Base-by-base conservation (phyloP, 768 basidiomycete genomes). In the Suillus plorans region DNA sequence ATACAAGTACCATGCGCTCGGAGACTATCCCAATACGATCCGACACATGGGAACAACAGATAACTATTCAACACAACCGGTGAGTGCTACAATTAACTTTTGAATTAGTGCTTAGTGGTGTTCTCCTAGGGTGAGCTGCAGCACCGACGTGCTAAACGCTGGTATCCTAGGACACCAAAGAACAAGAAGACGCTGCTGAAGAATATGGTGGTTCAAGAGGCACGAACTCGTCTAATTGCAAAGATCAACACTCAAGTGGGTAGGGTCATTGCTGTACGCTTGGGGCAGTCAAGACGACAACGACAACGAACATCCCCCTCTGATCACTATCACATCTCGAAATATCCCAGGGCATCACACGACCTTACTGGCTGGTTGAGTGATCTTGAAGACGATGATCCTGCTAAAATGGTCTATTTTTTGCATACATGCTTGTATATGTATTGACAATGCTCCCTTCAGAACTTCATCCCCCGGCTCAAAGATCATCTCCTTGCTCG, bases 151-250 rank as follows among this genome's bases (percentile, higher is more conserved):
- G 67, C 78, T 25, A 83, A 84, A 68, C 69, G 68, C 0, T 65
- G 77, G 41, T 83, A 81, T 62, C 68, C 62, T 0, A 57, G 70
- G 1, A 80, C 80, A 0, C 79, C 78, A 65, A 81, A 80, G 63
- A 72, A 69, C 25, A 58, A 52, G 25, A 49, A 41, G 4, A 73
- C 31, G 59, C 66, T 22, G 42, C 49, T 1, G 14, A 61, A 1
- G 74, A 80, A 55, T 18, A 78, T 82, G 50, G 72, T 72, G 0
- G 39, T 63, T 14, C 69, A 67, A 13, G 65, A 71, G 39, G 57
- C 63, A 16, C 65, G 71, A 39, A 59, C 69, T 63, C 14, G 68
- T 63, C 6, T 60, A 36, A 28, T 75, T 62, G 44, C 62, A 67
- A 61, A 63, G 64, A 57, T 75, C 67, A 62, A 28, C 45, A 2